phyloP scores from a whole-genome alignment of 108 stramenopile genomes.

The Cyclotella atomus region DNA sequence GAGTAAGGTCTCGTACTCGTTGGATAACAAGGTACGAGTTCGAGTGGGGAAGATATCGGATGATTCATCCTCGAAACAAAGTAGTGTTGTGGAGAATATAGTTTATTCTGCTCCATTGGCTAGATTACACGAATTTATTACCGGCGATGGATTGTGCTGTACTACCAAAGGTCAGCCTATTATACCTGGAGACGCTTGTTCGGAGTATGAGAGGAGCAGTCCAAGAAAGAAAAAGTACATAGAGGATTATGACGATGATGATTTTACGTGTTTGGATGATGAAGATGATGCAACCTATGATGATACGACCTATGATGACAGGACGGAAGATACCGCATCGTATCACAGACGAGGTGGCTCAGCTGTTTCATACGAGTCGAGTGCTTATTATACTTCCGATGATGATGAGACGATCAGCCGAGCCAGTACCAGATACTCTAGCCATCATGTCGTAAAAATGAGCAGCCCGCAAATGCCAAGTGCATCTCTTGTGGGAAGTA shows the following conservation, averaged over 20 bases:
- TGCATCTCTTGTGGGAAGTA: no score
- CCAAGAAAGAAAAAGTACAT: neutral
- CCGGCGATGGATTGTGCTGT: conserved; percentile 8
- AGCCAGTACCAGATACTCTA: neutral
- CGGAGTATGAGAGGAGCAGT: neutral
- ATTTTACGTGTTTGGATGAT: neutral
- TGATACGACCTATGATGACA: conserved; percentile 10
- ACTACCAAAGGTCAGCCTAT: neutral
- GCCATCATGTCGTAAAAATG: neutral
- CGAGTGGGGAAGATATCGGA: no score
- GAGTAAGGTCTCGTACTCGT: neutral
- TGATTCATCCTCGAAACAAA: neutral
- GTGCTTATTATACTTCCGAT: neutral
- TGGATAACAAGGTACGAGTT: no score
- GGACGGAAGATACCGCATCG: neutral
- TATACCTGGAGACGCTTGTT: neutral
- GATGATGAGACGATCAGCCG: conserved; percentile 6
- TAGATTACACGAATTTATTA: conserved; percentile 5
- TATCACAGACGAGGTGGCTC: neutral
- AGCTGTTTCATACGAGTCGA: neutral
- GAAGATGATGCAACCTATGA: conserved; percentile 3
- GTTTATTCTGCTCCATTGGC: neutral
- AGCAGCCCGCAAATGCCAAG: neutral
- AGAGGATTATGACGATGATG: neutral
- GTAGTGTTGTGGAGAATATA: conserved; percentile 5